Base-by-base conservation (phyloP, 345 rosid genomes). In the Lenwebbia sp. region DNA sequence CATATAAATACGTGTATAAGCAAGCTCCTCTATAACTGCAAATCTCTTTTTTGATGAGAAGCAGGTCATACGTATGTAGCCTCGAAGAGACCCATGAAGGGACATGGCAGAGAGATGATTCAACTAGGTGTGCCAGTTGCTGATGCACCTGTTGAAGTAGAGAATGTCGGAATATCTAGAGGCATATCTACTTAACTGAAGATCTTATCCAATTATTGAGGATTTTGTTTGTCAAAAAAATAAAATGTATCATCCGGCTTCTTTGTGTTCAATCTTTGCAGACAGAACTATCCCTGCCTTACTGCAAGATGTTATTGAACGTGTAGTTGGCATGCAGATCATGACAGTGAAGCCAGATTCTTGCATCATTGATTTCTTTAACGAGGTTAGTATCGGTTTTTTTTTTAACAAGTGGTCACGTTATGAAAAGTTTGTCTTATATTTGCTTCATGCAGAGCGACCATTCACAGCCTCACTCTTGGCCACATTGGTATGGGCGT, bases 91-190 rank as follows among this genome's bases (percentile, higher is more conserved):
- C 99, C 99, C 54, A 92, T 89, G 89, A 95, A 90, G 88, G 99
- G 99, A 87, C 99, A 90, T 86, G 99, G 99, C 56, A 94, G 99
- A 65, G 99, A 96, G 95, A 93, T 91, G 92, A 96, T 97, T 89
- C 99, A 97, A 57, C 86, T 97, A 50, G 99, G 99, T 83, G 89
- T 93, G 52, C 97, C 98, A 44, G 93, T 96, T 76, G 95, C 90
- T 10, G 98, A 97, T 88, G 89, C 89, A 82, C 96, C 96, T 54
- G 90, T 91, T 26, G 99, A 96, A 88, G 96, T 92, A 86, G 98
- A 95, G 55, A 91, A 51, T 87, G 83, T 87, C 5, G 94, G 90
- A 83, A 89, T 87, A 83, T 90, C 90, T 51, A 96, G 92, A 95
- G 98, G 96, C 91, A 94, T 83, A 94, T 89, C 86, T 41, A 40